Evolutionary conservation across 192 early-diverging fungal genomes (phyloP).

Genomic region (Geranomyces variabilis): DNA sequence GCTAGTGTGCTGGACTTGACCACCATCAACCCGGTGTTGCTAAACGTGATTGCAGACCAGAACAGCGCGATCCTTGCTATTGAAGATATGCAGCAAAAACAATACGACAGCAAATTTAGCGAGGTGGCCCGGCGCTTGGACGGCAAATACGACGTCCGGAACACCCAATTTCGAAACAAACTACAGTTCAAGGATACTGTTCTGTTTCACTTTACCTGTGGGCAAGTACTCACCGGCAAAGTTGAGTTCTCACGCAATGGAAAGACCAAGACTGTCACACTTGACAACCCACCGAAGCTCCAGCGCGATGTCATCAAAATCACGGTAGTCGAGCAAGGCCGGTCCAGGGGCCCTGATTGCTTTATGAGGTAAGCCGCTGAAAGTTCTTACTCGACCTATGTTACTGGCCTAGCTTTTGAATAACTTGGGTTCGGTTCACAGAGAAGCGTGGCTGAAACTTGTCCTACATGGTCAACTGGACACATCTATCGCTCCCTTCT

Average conservation of each 20-base stretch:
- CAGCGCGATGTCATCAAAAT: background rate
- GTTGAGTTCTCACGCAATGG: conserved; percentile 3
- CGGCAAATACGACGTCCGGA: conserved; percentile 12
- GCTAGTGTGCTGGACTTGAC: conserved; percentile 15
- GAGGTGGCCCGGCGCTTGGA: background rate
- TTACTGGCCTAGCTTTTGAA: too few relatives aligned
- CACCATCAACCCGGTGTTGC: background rate
- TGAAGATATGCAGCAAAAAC: conserved; percentile 17
- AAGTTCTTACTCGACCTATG: too few relatives aligned
- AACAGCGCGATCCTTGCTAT: conserved; percentile 17
- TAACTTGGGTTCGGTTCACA: too few relatives aligned
- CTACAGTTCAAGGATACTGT: conserved; percentile 14
- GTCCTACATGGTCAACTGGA: conserved; percentile 12
- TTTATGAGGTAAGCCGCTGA: conserved; percentile 16
- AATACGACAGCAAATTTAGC: conserved; percentile 31
- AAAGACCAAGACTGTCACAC: conserved; percentile 24
- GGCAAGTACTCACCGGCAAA: background rate
- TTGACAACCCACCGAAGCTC: background rate
- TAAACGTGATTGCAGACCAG: too few relatives aligned
- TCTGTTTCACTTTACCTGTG: background rate
- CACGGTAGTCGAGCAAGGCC: conserved; percentile 13
- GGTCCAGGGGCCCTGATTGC: background rate
- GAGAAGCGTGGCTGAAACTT: conserved; percentile 21
- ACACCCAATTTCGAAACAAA: conserved; percentile 28
- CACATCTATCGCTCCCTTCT: conserved; percentile 1